Conservation (phyloP, 805 yeast species). For the Ogataea paradorogensis region DNA sequence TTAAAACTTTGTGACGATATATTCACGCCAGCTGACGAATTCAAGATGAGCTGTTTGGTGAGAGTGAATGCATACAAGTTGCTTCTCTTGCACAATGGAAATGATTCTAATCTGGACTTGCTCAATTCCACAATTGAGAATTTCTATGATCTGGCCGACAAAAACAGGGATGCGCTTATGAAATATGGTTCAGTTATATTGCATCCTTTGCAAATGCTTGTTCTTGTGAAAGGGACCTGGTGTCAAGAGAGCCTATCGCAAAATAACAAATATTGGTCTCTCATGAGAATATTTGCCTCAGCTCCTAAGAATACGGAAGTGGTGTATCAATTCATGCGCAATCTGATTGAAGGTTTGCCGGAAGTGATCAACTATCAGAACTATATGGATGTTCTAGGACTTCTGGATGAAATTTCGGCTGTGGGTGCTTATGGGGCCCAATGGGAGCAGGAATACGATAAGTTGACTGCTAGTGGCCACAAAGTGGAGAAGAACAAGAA, state of each 20-base stretch:
- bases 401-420: slow-evolving; percentile 76
- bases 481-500: slow-evolving; percentile 39
- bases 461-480: slow-evolving; percentile 41
- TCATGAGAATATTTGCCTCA: slow-evolving; percentile 44
- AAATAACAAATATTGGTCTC: slow-evolving; percentile 47
- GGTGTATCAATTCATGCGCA: slow-evolving; percentile 48
- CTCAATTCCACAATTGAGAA: slow-evolving; percentile 28
- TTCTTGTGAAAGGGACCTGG: slow-evolving; percentile 43
- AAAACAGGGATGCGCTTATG: slow-evolving; percentile 39
- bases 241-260: slow-evolving; percentile 36
- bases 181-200: slow-evolving; percentile 44
- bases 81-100: slow-evolving; percentile 41
- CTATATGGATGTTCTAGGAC: slow-evolving; percentile 64
- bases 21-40: slow-evolving; percentile 24
- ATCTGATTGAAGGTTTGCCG: slow-evolving; percentile 34
- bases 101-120: slow-evolving; percentile 17
- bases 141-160: slow-evolving; percentile 21
- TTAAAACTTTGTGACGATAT: slow-evolving; percentile 24
- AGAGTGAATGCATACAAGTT: slow-evolving; percentile 54
- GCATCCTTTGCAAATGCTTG: slow-evolving; percentile 49
- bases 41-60: slow-evolving; percentile 30
- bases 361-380: slow-evolving; percentile 44
- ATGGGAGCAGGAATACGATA: slow-evolving; percentile 64
- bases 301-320: slow-evolving; percentile 38
- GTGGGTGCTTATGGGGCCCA: slow-evolving; percentile 78